Evolutionary conservation across 805 yeast genomes (phyloP), one percentile per base, ranked within the genome.

Genomic region (Candida quercuum): DNA sequence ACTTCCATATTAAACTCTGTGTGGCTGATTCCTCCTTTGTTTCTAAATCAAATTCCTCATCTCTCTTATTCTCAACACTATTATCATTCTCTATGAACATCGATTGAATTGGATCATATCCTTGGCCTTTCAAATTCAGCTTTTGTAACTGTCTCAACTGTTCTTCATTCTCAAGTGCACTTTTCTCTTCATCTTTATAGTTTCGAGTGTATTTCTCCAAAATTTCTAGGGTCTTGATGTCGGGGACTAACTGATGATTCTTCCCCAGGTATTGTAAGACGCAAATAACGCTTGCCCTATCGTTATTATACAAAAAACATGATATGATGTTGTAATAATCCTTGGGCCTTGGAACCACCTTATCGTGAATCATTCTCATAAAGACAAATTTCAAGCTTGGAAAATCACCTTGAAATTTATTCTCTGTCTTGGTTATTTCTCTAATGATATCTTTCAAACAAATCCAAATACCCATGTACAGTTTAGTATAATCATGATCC

Each of bases 391-490:
- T 42, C 16, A 39, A 24, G 24, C 49, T 49, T n/a, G 57, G 56
- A 5, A 39, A 7, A 5, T 9, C 17, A 14, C 15, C 13, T 14
- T 14, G 10, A 14, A 14, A 12, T 27, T 7, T 6, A 14, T 27
- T 11, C 9, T 17, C 18, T 29, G 32, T 5, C n/a, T 19, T 25
- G 28, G 9, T 37, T n/a, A 8, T 15, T 8, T 8, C 26, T 24
- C 22, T 35, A 39, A 39, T 41, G 41, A 41, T 44, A 52, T 35
- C 51, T 38, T 33, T 49, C 20, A 60, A 43, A 2, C 45, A 40
- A 20, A 40, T 48, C 66, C 67, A 65, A 13, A 65, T 52, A 14
- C 54, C 52, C 2, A 54, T 40, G 42, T 62, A 65, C 5, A 63
- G 37, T 2, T 48, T 42, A 12, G 45, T 41, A 8, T 33, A 40